phyloP scores from a whole-genome alignment of 805 yeast species.

The Candida ovalis region DNA sequence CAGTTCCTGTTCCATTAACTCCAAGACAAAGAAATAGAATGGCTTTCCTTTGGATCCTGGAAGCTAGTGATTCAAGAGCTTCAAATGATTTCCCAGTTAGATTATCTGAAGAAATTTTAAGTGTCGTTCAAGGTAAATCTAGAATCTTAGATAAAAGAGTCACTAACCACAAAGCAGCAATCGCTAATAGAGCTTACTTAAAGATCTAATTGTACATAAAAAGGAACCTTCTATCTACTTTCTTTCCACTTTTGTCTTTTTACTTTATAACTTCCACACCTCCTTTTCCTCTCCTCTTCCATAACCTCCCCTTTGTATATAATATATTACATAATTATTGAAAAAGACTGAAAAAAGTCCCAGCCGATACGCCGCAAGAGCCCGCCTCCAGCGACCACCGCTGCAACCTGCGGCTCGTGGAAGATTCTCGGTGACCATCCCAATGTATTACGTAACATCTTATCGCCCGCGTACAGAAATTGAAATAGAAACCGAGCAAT shows the following conservation, averaged over 20 bases:
- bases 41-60: constrained; percentile 89
- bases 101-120: constrained; percentile 81
- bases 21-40: constrained; percentile 79
- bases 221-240: too few relatives aligned
- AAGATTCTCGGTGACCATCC: too few relatives aligned
- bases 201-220: constrained; percentile 15
- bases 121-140: constrained; percentile 74
- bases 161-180: constrained; percentile 80
- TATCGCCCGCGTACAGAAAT: too few relatives aligned
- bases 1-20: constrained; percentile 79
- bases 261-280: not conserved
- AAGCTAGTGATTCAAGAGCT: constrained; percentile 74
- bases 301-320: too few relatives aligned
- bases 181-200: constrained; percentile 75
- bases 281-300: too few relatives aligned
- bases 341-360: too few relatives aligned
- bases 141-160: constrained; percentile 81
- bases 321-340: too few relatives aligned
- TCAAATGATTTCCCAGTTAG: constrained; percentile 83
- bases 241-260: not conserved
- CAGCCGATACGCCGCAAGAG: too few relatives aligned
- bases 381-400: too few relatives aligned
- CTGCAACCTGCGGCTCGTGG: too few relatives aligned
- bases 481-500: too few relatives aligned
- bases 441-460: too few relatives aligned